These are phyloP conservation scores for Pleurostoma richardsiae DNA, from an alignment of 2,329 filamentous ascomycete species.

Conservation along the genomic window DNA sequence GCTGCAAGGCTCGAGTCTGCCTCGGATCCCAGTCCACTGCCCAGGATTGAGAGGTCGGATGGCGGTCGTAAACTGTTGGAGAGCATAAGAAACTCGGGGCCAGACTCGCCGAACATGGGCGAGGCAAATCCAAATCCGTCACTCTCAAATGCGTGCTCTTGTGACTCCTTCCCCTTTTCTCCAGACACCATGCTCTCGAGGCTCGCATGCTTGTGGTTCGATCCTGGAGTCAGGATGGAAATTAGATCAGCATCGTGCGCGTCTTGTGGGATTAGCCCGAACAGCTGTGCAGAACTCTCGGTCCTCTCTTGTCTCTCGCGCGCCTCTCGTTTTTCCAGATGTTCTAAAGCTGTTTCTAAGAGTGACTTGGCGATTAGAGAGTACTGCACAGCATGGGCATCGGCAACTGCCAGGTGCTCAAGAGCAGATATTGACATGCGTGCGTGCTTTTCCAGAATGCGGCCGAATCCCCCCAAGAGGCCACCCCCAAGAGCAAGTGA, in stretches of 20 bases:
- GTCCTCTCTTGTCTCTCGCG: constrained; percentile 40
- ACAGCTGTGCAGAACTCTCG: constrained; percentile 46
- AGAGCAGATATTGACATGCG: constrained; percentile 41
- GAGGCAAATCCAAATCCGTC: constrained; percentile 16
- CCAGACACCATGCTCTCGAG: background rate
- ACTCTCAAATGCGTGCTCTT: background rate
- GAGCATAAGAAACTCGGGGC: constrained; percentile 26
- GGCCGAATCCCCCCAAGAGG: constrained; percentile 45
- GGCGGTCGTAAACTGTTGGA: constrained; percentile 26
- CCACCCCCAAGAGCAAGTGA: constrained; percentile 47
- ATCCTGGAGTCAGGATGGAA: background rate
- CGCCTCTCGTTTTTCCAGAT: constrained; percentile 42
- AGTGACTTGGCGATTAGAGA: constrained; percentile 48
- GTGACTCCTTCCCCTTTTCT: background rate
- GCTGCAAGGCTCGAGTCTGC: constrained; percentile 35
- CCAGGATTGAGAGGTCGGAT: constrained; percentile 34
- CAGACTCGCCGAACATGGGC: constrained; percentile 26
- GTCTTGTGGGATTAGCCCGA: constrained; percentile 38
- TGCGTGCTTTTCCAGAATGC: constrained; percentile 44
- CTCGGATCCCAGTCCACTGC: constrained; percentile 27
- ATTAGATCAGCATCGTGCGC: background rate
- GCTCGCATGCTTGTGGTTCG: constrained; percentile 3
- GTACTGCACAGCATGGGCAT: constrained; percentile 47
- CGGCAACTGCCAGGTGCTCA: constrained; percentile 42
- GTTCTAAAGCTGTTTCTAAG: constrained; percentile 36